Evolutionary conservation across 2,329 filamentous ascomycete species (phyloP), one percentile per base, ranked within the genome.

Genomic region (Aspergillus bombycis): DNA sequence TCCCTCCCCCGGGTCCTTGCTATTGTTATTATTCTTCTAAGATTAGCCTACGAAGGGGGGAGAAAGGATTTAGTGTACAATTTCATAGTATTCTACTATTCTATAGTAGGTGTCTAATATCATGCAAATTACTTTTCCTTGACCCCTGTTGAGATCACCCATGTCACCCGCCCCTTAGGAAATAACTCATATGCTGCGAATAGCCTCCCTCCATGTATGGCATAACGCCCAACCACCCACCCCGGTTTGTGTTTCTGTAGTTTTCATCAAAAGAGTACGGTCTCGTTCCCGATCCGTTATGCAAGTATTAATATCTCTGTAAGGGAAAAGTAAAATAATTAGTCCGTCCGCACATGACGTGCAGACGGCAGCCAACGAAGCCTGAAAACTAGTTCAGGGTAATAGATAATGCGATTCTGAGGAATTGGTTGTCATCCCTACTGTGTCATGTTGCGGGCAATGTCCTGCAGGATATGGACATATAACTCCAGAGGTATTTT

Each of bases 131-230:
- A 38, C n/a, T 55, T 55, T 53, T 46, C 60, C 63, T 65, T 43
- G 64, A 63, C 67, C 61, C 67, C 63, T 68, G n/a, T 23, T 23
- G 43, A 45, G 21, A 45, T 64, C 52, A 70, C 69, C 64, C 67
- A 69, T 61, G 63, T 57, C 53, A 58, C 28, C 12, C 34, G 34
- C 14, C 11, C 16, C 23, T n/a, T 28, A n/a, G n/a, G 23, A 32
- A n/a, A 11, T 10, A 34, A 23, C 32, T 54, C 26, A 19, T 36
- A n/a, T n/a, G 46, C 46, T 30, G 26, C 46, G 26, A 28, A 16
- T n/a, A 45, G 3, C 11, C 16, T 50, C 23, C 46, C 30, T 55
- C 34, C 26, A 55, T 55, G 32, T 14, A 55, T 26, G 32, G 52
- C 52, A 10, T 12, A 38, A 38, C 52, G 52, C 52, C 32, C 32